These are phyloP conservation scores for Cryphonectria parasitica DNA, from an alignment of 2,329 filamentous ascomycete species.

Conservation along the genomic window DNA sequence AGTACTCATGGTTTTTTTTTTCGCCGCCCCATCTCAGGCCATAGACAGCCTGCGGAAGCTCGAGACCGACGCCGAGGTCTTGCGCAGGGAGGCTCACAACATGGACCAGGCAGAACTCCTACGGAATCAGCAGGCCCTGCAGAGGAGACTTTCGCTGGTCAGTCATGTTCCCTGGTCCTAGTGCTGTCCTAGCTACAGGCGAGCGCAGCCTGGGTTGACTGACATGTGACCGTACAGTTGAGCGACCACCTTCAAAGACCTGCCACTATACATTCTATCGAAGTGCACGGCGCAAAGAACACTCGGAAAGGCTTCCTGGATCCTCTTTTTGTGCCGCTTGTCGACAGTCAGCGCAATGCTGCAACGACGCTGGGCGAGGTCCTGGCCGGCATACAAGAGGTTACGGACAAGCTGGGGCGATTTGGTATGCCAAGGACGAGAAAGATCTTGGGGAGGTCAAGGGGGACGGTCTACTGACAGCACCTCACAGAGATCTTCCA, in stretches of 20 bases:
- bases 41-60: slow-evolving; percentile 46
- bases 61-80: slow-evolving; percentile 42
- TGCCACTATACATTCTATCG: slow-evolving; percentile 83
- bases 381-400: slow-evolving; percentile 70
- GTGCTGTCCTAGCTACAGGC: background rate
- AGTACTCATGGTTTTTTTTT: background rate
- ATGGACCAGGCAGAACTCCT: slow-evolving; percentile 32
- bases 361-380: slow-evolving; percentile 82
- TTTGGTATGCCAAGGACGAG: slow-evolving; percentile 64
- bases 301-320: slow-evolving; percentile 86
- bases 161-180: background rate
- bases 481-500: slow-evolving; percentile 76
- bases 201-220: background rate
- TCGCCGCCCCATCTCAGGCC: slow-evolving; percentile 33
- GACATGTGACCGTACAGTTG: slow-evolving; percentile 54
- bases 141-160: slow-evolving; percentile 44
- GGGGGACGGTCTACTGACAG: slow-evolving; percentile 4
- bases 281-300: slow-evolving; percentile 79
- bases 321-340: slow-evolving; percentile 75
- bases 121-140: slow-evolving; percentile 44
- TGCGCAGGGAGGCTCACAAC: slow-evolving; percentile 46
- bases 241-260: slow-evolving; percentile 83
- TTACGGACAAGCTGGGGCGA: slow-evolving; percentile 74
- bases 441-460: background rate
- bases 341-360: slow-evolving; percentile 67